Evolutionary conservation across 2,329 filamentous ascomycete species (phyloP), one percentile per base, ranked within the genome.

Genomic region (Colletotrichum viniferum): DNA sequence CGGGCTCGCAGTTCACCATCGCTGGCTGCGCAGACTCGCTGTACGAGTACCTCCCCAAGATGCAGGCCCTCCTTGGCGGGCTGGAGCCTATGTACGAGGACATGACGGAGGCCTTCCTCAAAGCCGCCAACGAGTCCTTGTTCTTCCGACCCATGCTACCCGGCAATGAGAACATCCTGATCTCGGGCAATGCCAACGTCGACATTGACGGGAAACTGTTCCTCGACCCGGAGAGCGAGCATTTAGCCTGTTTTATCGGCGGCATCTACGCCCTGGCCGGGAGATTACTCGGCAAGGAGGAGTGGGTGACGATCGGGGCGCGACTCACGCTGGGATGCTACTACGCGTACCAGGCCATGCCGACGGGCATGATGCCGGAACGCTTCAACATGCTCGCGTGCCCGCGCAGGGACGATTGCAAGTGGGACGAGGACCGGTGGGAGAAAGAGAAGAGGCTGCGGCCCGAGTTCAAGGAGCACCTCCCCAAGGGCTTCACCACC

Each of bases 401-500:
- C 75, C 75, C 79, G 16, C 69, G 60, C 4, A 32, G 64, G 7
- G 85, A 88, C 1, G 84, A 86, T 0, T 89, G 91, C 77, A 81
- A 87, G 14, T 88, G 87, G n/a, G 88, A 88, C 36, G 74, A 80
- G 7, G 71, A 79, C 5, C 65, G 43, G 26, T 77, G 76, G 76
- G 65, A 74, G 5, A 30, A 30, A 5, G 77, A 81, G 70, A 82
- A 83, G 73, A 75, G 78, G 6, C 72, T 80, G n/a, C 80, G 77
- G 32, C 80, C 78, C 21, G 79, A 81, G 9, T 77, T 80, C 4
- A 77, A 78, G n/a, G 74, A 81, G 38, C 77, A 74, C 4, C 71
- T 83, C 13, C 81, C 84, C 14, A 88, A 89, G 12, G 94, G 94
- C 0, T 96, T 94, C 82, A 92, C 88, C 64, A 90, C 92, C 77